Conservation (phyloP, 371 early-diverging fungal species). For the Apophysomyces trapeziformis region DNA sequence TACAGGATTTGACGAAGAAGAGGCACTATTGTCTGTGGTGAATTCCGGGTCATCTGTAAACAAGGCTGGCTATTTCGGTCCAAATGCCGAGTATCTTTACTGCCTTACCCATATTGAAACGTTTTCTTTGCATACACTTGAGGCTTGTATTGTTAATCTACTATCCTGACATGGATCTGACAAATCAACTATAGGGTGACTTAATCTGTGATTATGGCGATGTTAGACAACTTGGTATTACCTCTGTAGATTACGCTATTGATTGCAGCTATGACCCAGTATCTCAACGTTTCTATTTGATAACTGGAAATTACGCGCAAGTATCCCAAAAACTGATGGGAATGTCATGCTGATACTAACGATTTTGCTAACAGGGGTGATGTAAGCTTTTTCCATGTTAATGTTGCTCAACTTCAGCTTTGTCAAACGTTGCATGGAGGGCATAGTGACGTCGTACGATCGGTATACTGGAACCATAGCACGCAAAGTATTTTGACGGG, state of each 20-base stretch:
- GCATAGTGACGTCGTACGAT: slow-evolving; percentile 76
- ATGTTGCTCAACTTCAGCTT: slow-evolving; percentile 67
- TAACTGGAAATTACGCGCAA: slow-evolving; percentile 82
- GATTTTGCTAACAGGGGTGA: slow-evolving; percentile 55
- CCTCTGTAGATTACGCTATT: slow-evolving; percentile 81
- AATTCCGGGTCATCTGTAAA: slow-evolving; percentile 83
- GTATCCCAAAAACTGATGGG: slow-evolving; percentile 5
- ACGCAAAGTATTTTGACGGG: slow-evolving; percentile 68
- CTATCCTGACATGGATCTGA: slow-evolving; percentile 29
- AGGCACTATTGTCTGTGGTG: slow-evolving; percentile 80
- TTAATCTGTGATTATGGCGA: slow-evolving; percentile 80
- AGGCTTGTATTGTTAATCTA: slow-evolving; percentile 19
- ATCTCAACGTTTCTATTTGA: slow-evolving; percentile 74
- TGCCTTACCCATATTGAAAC: slow-evolving; percentile 89
- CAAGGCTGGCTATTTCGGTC: slow-evolving; percentile 90
- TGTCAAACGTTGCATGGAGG: slow-evolving; percentile 65
- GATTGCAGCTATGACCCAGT: slow-evolving; percentile 76
- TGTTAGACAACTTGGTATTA: slow-evolving; percentile 59
- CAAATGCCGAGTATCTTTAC: slow-evolving; percentile 83
- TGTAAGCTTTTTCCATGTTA: slow-evolving; percentile 75
- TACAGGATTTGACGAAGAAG: slow-evolving; percentile 83
- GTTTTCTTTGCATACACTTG: slow-evolving; percentile 65
- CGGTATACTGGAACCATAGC: slow-evolving; percentile 66
- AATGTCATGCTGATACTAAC: background rate
- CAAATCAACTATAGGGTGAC: slow-evolving; percentile 52